phyloP scores from a whole-genome alignment of 2,329 filamentous ascomycete genomes.

The Ophiostoma populinum region DNA sequence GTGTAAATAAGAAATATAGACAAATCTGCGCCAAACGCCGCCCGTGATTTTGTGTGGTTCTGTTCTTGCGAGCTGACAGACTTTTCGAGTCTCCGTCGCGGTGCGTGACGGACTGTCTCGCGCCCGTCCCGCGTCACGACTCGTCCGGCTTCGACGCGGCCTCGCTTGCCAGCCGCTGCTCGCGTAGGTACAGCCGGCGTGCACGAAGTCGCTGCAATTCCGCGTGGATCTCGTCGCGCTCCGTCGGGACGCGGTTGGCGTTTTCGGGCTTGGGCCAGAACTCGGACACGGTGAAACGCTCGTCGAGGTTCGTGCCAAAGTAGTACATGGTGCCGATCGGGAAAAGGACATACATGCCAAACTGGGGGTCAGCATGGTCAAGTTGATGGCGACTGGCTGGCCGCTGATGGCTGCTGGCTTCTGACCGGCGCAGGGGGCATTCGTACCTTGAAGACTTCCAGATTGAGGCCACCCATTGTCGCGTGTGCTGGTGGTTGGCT shows the following conservation, averaged over 20 bases:
- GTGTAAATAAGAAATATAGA: too few relatives aligned
- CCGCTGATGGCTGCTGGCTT: too few relatives aligned
- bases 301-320: conserved; percentile 95
- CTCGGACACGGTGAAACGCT: conserved; percentile 69
- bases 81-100: too few relatives aligned
- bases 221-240: conserved; percentile 64
- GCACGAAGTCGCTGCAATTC: conserved; percentile 60
- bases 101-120: too few relatives aligned
- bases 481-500: neutral
- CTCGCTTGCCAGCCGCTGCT: conserved; percentile 35
- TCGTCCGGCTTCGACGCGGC: conserved; percentile 10
- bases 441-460: conserved; percentile 84
- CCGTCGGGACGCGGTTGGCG: conserved; percentile 58
- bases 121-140: too few relatives aligned
- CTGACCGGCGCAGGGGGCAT: too few relatives aligned
- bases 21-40: too few relatives aligned
- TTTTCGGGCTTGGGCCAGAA: conserved; percentile 85
- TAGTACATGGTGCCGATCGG: conserved; percentile 99
- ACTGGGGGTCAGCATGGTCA: conserved; percentile 39
- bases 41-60: too few relatives aligned
- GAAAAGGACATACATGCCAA: conserved; percentile 97
- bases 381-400: too few relatives aligned
- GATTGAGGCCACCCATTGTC: conserved; percentile 63
- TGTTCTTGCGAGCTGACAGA: too few relatives aligned
- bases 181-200: conserved; percentile 55